phyloP scores from a whole-genome alignment of 2,329 filamentous ascomycete species.

The Aspergillus viridinutans region DNA sequence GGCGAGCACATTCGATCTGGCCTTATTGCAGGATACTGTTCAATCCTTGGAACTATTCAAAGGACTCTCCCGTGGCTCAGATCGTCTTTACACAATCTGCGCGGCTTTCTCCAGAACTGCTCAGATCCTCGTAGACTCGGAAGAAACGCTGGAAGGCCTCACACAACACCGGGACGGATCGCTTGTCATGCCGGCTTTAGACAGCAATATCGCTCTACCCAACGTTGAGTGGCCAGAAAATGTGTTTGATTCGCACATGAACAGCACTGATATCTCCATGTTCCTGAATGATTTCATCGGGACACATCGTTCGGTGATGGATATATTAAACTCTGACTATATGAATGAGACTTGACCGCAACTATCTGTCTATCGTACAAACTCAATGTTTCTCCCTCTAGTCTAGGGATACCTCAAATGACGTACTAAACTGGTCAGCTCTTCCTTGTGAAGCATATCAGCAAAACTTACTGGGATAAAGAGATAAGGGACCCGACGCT shows the following conservation, averaged over 20 bases:
- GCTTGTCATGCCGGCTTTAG: conserved; percentile 16
- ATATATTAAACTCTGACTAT: conserved; percentile 19
- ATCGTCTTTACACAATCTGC: conserved; percentile 18
- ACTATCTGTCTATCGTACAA: background rate
- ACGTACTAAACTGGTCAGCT: conserved; percentile 13
- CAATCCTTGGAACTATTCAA: conserved; percentile 19
- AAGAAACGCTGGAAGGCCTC: conserved; percentile 19
- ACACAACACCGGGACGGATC: conserved; percentile 21
- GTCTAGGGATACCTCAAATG: conserved; percentile 1
- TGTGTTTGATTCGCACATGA: conserved; percentile 17
- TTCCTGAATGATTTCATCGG: conserved; percentile 28
- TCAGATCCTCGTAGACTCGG: conserved; percentile 19
- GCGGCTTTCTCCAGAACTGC: conserved; percentile 22
- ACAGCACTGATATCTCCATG: conserved; percentile 21
- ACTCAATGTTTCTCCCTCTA: background rate
- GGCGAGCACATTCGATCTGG: conserved; percentile 15
- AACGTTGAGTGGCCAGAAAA: conserved; percentile 22
- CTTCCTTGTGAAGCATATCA: background rate
- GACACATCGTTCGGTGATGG: conserved; percentile 21
- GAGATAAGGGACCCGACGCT: conserved; percentile 71
- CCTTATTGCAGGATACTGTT: conserved; percentile 21
- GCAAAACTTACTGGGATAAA: conserved; percentile 64
- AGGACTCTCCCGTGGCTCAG: conserved; percentile 16
- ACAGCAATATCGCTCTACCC: conserved; percentile 19
- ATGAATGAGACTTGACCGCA: conserved; percentile 6